Evolutionary conservation across 2,329 filamentous ascomycete genomes (phyloP), one percentile per base, ranked within the genome.

Genomic region (Calonectria montana): DNA sequence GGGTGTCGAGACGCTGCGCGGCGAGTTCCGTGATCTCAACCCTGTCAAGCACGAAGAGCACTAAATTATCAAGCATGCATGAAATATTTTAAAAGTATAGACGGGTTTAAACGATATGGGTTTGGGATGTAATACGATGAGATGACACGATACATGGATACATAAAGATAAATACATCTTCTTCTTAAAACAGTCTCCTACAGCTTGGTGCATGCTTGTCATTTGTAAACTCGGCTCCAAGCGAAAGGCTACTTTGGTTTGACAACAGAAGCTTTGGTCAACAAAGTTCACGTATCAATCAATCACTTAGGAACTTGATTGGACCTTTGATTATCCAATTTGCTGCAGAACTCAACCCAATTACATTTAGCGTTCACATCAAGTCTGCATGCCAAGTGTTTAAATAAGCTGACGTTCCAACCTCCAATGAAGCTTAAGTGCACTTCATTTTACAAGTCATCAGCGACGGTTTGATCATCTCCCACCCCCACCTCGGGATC

Each of bases 21-120:
- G 81, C 12, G 81, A 82, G 64, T 83, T 83, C 59, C 76, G 79
- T 45, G 79, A 82, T 37, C 69, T 81, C 55, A 81, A 81, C 61
- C 67, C 70, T 21, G 63, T 76, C 13, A 77, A 74, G 67, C 74
- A 76, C 39, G 74, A 59, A 31, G 53, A 77, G 67, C 76, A 79
- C 31, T 77, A 68, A 37, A 13, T 12, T 16, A 45, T 12, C 35
- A 18, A 25, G 15, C 16, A 50, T 53, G 21, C 25, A 37, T 45
- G 39, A 43, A 50, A 15, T 25, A 41, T 27, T 68, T 68, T 57
- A 41, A 47, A 69, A 67, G 37, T 64, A 59, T 70, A 73, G 70
- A 69, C 16, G 41, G 31, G 31, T 59, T 53, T 45, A 43, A 61
- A 16, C 50, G 55, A 55, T 68, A 64, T 18, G 21, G 27, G 37